Base-by-base conservation (phyloP, 2,329 filamentous ascomycete genomes). In the Grosmannia penicillata region DNA sequence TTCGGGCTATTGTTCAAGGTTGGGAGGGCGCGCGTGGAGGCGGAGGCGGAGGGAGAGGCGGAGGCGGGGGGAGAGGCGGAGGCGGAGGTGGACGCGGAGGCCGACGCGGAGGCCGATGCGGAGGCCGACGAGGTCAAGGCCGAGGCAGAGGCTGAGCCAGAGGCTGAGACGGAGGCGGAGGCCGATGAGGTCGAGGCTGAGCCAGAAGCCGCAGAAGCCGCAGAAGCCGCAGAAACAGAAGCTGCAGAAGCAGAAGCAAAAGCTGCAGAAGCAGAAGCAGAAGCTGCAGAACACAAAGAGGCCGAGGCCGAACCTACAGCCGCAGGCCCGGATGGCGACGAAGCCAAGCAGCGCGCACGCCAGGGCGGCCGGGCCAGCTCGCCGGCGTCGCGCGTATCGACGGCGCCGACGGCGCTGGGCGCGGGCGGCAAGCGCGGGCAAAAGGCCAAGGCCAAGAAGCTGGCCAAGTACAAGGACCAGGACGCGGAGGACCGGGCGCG, bases 381-480 rank as follows among this genome's bases (percentile, higher is more conserved):
- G 8, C 45, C 42, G 14, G 38, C 46, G n/a, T 44, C 45, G 7
- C 30, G 25, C 17, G 40, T 37, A 7, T 39, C 49, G 37, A 58
- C 43, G 47, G 57, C 38, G 57, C 42, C 53, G 68, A 65, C 56
- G 72, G 66, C 52, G 56, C 22, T 24, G 2, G 39, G 18, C 4
- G 17, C 27, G 8, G 22, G 26, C 2, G 17, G 26, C 24, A 81
- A 76, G 53, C 77, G 87, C 41, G 85, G 86, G 23, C 85, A 93
- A 56, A 76, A 74, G 41, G 71, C 70, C 43, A 94, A 93, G 55
- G 77, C 78, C 31, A 94, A 93, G 64, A 93, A 91, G 56, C 77
- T 84, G 2, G 84, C 84, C 4, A 95, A 94, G 56, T 98, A 98
- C 60, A 89, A 82, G 33, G 66, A 93, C 49, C 91, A 96, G 65